Conservation (phyloP, 176 grass and related monocot species). For the Phragmites australis region DNA sequence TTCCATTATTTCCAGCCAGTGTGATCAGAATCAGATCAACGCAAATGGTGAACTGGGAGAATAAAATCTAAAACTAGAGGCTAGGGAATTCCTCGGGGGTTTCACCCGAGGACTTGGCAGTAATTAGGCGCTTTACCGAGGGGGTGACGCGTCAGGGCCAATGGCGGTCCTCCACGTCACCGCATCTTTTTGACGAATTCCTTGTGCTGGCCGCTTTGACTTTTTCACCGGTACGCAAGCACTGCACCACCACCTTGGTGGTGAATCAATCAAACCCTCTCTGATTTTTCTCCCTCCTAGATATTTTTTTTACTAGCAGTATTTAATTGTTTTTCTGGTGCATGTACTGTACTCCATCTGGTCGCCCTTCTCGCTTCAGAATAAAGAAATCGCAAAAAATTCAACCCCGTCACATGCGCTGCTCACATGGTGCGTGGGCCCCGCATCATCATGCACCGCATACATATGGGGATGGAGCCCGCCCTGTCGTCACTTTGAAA, state of each 20-base stretch:
- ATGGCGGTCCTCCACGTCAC: conserved; percentile 53
- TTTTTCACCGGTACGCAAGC: conserved; percentile 15
- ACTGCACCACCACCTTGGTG: not conserved
- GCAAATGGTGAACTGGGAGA: not conserved
- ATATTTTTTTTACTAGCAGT: not conserved
- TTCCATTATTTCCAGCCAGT: not conserved
- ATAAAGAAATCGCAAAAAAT: conserved; percentile 39
- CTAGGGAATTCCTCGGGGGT: conserved; percentile 40
- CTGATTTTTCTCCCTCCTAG: not conserved
- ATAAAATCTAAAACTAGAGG: not conserved
- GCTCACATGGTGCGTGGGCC: conserved; percentile 42
- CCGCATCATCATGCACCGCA: conserved; percentile 44
- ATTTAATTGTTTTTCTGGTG: not conserved
- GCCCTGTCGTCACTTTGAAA: conserved; percentile 50
- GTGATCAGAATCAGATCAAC: not conserved
- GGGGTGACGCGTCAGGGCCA: conserved; percentile 60
- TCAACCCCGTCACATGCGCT: conserved; percentile 40
- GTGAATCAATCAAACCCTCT: conserved; percentile 39
- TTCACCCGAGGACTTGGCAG: conserved; percentile 19
- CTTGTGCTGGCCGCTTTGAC: conserved; percentile 48
- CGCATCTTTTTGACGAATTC: conserved; percentile 36
- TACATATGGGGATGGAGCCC: conserved; percentile 33
- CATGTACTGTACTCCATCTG: conserved; percentile 30
- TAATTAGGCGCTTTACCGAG: conserved; percentile 50
- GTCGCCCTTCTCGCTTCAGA: conserved; percentile 40